These are phyloP conservation scores for Penicillium sp. DNA, from an alignment of 2,329 filamentous ascomycete species.

Conservation along the genomic window DNA sequence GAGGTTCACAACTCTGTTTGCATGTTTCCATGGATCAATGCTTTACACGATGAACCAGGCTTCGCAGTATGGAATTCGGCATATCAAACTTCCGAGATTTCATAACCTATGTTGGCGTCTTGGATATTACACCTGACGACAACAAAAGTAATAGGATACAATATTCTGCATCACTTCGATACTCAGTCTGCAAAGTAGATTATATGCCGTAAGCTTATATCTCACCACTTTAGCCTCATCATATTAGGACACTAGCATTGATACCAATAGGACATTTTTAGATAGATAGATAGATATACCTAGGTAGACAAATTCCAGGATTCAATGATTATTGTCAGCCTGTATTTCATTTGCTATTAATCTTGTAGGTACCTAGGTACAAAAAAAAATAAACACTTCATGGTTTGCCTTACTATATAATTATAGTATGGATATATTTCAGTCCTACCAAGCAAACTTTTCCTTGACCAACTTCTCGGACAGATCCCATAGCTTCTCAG, in stretches of 20 bases:
- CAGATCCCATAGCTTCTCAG: constrained; percentile 44
- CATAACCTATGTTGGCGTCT: neutral
- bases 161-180: too few relatives aligned
- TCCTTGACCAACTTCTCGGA: constrained; percentile 44
- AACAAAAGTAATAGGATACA: neutral
- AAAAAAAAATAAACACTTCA: neutral
- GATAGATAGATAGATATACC: too few relatives aligned
- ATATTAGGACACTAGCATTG: too few relatives aligned
- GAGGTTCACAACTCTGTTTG: neutral
- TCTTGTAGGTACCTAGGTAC: neutral
- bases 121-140: neutral
- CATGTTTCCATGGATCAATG: constrained; percentile 6
- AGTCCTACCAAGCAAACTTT: constrained; percentile 26
- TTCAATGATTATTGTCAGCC: neutral
- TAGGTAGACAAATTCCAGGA: too few relatives aligned
- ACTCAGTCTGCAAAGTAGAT: too few relatives aligned
- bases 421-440: neutral
- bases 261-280: too few relatives aligned
- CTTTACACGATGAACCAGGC: constrained; percentile 3
- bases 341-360: neutral
- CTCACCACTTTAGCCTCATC: too few relatives aligned
- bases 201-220: too few relatives aligned
- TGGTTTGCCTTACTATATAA: neutral
- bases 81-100: constrained; percentile 5
- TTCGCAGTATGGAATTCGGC: neutral